These are phyloP conservation scores for Aureobasidium sp. DNA, from an alignment of 2,329 filamentous ascomycete species.

Conservation along the genomic window DNA sequence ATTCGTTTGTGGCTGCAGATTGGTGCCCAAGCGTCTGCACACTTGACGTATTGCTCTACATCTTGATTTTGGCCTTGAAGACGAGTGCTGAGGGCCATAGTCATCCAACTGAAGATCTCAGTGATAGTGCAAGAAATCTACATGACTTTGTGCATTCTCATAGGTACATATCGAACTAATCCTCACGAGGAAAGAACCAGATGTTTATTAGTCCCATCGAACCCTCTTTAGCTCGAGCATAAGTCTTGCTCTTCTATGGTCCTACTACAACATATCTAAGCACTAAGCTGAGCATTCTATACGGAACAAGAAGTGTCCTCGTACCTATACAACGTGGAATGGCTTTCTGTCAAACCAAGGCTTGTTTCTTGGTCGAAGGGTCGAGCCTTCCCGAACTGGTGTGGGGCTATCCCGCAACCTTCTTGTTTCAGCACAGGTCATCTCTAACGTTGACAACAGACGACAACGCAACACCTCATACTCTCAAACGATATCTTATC, in stretches of 20 bases:
- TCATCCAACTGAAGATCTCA: neutral
- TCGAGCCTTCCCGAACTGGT: neutral
- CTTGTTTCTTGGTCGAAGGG: conserved; percentile 7
- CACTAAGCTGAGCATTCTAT: too few species aligned
- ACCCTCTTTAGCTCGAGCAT: too few species aligned
- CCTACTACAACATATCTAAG: neutral
- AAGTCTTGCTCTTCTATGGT: neutral
- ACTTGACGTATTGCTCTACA: conserved; percentile 7
- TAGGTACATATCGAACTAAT: too few species aligned
- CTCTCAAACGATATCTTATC: neutral
- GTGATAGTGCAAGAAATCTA: neutral
- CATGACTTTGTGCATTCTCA: neutral
- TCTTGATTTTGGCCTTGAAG: neutral
- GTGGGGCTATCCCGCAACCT: conserved; percentile 9
- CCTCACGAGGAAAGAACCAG: neutral
- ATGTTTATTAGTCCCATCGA: neutral
- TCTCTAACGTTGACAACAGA: neutral
- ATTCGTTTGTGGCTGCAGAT: conserved; percentile 4
- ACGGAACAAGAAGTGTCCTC: neutral
- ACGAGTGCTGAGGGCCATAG: neutral
- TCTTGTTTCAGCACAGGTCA: conserved; percentile 5
- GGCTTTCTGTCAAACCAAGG: conserved; percentile 1
- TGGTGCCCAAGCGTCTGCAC: conserved; percentile 11
- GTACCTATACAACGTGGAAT: neutral
- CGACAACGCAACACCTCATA: neutral